Base-by-base conservation (phyloP, 1,284 basidiomycete species). In the Caloboletus inedulis region DNA sequence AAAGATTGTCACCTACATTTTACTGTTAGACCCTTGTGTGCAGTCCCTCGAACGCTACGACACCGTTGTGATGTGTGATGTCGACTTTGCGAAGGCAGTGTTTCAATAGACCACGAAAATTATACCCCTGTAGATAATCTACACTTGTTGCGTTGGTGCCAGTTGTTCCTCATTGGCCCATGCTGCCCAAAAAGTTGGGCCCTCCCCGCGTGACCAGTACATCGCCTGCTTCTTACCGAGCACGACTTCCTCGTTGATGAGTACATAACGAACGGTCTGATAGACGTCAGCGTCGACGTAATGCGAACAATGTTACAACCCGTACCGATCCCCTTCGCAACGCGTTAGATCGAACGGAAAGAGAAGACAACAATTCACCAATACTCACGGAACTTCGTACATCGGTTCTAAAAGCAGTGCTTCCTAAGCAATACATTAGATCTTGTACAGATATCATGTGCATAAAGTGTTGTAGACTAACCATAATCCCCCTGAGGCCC, bases 381-480 rank as follows among this genome's bases (percentile, higher is more conserved):
- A 51, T n/a, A 85, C 91, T 82, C 69, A 94, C 91, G 82, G 92
- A 63, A 81, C 87, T 74, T 95, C 91, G 67, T 91, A 95, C 91
- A 96, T 95, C 1, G 91, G 78, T 51, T 96, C 91, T 47, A 93
- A 69, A 37, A 94, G 72, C 4, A 95, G 68, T 7, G 78, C 69
- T 71, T 95, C 93, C 85, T 93, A 58, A 19, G 23, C n/a, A 31
- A 52, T 41, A 44, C 40, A 30, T 58, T 35, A 55, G 41, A 50
- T 54, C 30, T 51, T 35, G 27, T 31, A 16, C 30, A 19, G 14
- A 31, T 12, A 34, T 34, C 21, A 30, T 19, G 31, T 34, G 18
- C 47, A 30, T 7, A 44, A 35, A 40, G 35, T 25, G 21, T 19
- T 25, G 25, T 49, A 45, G 46, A 60, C 78, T 60, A 46, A 89